Percentiles rank a stretch among this genome's conserved stretches.
Conservation (phyloP, 2,329 filamentous ascomycete genomes). For the Aspergillus puulaauensis region DNA sequence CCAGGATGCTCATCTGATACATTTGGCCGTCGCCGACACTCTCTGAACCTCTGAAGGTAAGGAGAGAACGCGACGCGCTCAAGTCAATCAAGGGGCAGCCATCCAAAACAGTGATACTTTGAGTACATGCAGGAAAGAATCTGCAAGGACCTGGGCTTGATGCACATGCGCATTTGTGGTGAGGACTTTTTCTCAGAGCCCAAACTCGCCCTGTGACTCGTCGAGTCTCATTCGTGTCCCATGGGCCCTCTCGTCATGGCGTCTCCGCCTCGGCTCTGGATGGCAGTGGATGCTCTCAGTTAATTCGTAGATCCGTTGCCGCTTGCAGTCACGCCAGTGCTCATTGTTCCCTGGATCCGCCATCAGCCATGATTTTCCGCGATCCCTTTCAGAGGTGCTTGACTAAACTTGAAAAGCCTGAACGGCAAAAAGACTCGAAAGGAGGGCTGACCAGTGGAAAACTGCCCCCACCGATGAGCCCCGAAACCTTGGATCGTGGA, state of each 20-base stretch:
- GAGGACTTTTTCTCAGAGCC: constrained; percentile 13
- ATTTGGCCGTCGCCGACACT: neutral
- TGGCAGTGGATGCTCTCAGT: constrained; percentile 9
- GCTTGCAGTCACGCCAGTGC: constrained; percentile 19
- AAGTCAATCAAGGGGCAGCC: constrained; percentile 7
- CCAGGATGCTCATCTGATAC: neutral
- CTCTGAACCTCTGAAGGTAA: neutral
- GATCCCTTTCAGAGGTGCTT: neutral
- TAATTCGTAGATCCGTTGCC: constrained; percentile 25
- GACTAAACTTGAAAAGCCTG: neutral
- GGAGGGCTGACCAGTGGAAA: constrained; percentile 7
- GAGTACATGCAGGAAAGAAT: constrained; percentile 20
- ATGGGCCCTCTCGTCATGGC: constrained; percentile 24
- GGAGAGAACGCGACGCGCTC: neutral
- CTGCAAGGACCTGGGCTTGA: constrained; percentile 29
- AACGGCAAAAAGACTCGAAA: neutral
- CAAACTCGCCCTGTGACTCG: constrained; percentile 31
- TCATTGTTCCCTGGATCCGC: constrained; percentile 18
- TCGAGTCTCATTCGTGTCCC: constrained; percentile 23
- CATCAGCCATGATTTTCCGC: constrained; percentile 1
- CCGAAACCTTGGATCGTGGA: constrained; percentile 17
- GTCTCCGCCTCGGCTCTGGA: constrained; percentile 17
- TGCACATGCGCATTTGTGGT: constrained; percentile 15
- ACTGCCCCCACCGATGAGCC: constrained; percentile 13
- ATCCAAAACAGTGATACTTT: neutral